Evolutionary conservation across 2,329 filamentous ascomycete species (phyloP).

Genomic region (Penicillium oxalicum): DNA sequence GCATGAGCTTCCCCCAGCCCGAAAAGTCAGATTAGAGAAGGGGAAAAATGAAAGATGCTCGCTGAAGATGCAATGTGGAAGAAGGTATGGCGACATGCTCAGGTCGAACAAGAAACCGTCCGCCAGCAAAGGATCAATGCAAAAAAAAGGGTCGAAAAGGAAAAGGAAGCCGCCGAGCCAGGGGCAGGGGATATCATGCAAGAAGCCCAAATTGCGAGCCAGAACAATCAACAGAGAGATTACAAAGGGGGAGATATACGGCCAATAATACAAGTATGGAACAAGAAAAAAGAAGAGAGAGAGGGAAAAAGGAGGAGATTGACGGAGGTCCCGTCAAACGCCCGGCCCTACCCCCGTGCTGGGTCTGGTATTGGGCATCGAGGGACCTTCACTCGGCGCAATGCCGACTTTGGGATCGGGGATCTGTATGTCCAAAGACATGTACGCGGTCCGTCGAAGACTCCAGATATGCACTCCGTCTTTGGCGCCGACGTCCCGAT

Average conservation of each 20-base stretch:
- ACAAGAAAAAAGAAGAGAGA: conserved; percentile 2
- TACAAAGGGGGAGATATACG: conserved; percentile 17
- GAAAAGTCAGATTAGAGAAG: no score
- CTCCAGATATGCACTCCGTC: conserved; percentile 68
- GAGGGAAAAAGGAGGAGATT: background rate
- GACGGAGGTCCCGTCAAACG: conserved; percentile 8
- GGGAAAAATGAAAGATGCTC: no score
- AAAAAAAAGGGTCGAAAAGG: background rate
- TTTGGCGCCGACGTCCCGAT: conserved; percentile 55
- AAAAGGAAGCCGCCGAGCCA: conserved; percentile 10
- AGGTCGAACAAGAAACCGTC: no score
- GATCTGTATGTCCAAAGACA: conserved; percentile 56
- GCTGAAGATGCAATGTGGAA: no score
- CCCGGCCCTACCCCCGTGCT: conserved; percentile 26
- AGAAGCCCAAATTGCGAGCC: conserved; percentile 6
- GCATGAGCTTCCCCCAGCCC: no score
- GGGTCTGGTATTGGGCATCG: conserved; percentile 31
- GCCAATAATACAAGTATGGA: background rate
- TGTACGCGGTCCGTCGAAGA: conserved; percentile 76
- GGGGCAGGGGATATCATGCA: conserved; percentile 22
- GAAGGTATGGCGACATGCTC: no score
- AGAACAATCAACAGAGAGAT: conserved; percentile 11
- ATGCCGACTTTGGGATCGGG: conserved; percentile 46
- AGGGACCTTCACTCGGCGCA: conserved; percentile 34
- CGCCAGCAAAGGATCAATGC: conserved; percentile 7